These are phyloP conservation scores for Cocos nucifera DNA, from an alignment of 176 grass and related monocot species.

Conservation along the genomic window DNA sequence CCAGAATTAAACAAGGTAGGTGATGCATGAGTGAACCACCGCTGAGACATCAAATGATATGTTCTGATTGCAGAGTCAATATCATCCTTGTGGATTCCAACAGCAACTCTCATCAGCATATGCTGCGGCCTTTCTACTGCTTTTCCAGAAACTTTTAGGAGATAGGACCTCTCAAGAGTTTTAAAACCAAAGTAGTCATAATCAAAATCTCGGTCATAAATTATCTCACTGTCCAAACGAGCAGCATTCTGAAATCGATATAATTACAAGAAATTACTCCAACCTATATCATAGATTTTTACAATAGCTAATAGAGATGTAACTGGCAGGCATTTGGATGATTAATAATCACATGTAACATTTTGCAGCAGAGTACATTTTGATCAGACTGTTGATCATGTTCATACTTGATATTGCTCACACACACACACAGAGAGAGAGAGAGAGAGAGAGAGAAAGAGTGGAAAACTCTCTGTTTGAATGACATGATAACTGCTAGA, in stretches of 20 bases:
- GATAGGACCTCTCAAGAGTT: constrained; percentile 90
- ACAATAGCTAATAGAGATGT: too few species aligned
- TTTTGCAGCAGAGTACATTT: too few species aligned
- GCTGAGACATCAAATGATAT: constrained; percentile 90
- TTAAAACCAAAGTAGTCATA: constrained; percentile 99
- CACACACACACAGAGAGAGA: too few species aligned
- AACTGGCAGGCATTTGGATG: too few species aligned
- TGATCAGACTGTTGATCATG: too few species aligned
- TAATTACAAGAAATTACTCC: not conserved
- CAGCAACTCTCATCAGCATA: constrained; percentile 95
- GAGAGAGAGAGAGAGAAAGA: too few species aligned
- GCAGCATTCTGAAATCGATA: constrained; percentile 58
- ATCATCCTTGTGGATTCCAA: constrained; percentile 95
- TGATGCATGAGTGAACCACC: constrained; percentile 95
- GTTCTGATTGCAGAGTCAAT: constrained; percentile 68
- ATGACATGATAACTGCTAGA: too few species aligned
- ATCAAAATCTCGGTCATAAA: constrained; percentile 92
- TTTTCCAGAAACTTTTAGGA: constrained; percentile 57
- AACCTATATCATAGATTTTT: not conserved
- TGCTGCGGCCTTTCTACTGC: constrained; percentile 77
- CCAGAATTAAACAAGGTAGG: constrained; percentile 90
- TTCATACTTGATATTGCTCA: too few species aligned
- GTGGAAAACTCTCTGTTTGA: too few species aligned
- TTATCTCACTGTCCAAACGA: constrained; percentile 86
- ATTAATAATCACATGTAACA: too few species aligned